phyloP scores from a whole-genome alignment of 164 flowering plant genomes.

The Vitis labrusca region DNA sequence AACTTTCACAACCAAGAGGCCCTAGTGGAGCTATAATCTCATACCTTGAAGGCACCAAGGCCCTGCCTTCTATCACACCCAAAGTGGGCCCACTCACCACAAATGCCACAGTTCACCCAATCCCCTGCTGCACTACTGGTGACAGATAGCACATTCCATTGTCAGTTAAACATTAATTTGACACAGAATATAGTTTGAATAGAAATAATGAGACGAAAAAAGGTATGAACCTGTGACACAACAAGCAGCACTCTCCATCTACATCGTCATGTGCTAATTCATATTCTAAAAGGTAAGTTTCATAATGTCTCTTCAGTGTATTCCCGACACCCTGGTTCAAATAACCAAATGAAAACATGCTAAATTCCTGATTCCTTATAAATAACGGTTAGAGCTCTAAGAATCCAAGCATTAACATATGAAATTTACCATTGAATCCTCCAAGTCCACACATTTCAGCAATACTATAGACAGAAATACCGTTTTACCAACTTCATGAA shows the following conservation, averaged over 20 bases:
- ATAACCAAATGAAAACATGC: neutral
- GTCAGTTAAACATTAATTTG: neutral
- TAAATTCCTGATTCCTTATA: neutral
- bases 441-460: too few species aligned
- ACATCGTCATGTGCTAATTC: constrained; percentile 99
- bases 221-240: constrained; percentile 81
- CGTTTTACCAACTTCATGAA: too few species aligned
- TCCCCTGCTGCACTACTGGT: constrained; percentile 98
- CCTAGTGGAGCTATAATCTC: neutral
- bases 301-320: constrained; percentile 95
- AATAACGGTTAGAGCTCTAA: too few species aligned
- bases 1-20: too few species aligned
- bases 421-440: too few species aligned
- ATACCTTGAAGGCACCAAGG: constrained; percentile 96
- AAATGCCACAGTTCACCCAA: constrained; percentile 98
- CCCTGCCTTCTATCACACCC: constrained; percentile 98
- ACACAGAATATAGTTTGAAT: too few species aligned
- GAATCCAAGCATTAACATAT: too few species aligned
- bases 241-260: constrained; percentile 96
- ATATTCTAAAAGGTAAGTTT: constrained; percentile 91
- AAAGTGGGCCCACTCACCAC: constrained; percentile 99
- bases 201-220: constrained; percentile 14
- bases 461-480: too few species aligned
- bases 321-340: constrained; percentile 83
- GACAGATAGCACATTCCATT: constrained; percentile 5